phyloP scores from a whole-genome alignment of 352 stramenopile species.

The Elongisporangium anandrum region DNA sequence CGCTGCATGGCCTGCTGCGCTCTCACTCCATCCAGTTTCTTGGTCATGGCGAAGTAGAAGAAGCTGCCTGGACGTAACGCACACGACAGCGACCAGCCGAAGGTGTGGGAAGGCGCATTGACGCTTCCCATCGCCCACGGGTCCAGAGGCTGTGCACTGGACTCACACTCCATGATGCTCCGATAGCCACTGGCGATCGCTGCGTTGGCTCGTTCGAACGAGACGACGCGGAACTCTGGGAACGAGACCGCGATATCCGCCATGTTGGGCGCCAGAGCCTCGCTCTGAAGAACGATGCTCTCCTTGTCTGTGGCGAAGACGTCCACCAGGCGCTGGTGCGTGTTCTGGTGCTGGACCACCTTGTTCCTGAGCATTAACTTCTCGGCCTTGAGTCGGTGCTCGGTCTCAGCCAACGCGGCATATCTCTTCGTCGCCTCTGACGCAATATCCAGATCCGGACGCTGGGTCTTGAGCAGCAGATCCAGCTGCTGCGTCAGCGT shows the following conservation, averaged over 20 bases:
- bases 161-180: not conserved
- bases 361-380: not conserved
- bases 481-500: not conserved
- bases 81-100: constrained; percentile 44
- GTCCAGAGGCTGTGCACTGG: not conserved
- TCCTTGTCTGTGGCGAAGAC: not conserved
- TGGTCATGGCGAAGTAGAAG: constrained; percentile 47
- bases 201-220: not conserved
- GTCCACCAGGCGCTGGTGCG: not conserved
- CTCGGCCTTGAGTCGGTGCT: not conserved
- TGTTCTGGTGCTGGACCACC: not conserved
- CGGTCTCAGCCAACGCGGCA: not conserved
- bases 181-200: not conserved
- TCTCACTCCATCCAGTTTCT: constrained; percentile 34
- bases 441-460: not conserved
- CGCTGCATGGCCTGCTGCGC: constrained; percentile 35
- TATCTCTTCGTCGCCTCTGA: not conserved
- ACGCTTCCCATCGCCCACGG: not conserved
- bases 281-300: not conserved
- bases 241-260: not conserved
- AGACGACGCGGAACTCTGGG: not conserved
- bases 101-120: constrained; percentile 13
- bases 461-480: not conserved
- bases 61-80: constrained; percentile 28
- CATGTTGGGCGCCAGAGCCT: not conserved